phyloP scores from a whole-genome alignment of 805 yeast genomes.

The Ogataea degrootiae region DNA sequence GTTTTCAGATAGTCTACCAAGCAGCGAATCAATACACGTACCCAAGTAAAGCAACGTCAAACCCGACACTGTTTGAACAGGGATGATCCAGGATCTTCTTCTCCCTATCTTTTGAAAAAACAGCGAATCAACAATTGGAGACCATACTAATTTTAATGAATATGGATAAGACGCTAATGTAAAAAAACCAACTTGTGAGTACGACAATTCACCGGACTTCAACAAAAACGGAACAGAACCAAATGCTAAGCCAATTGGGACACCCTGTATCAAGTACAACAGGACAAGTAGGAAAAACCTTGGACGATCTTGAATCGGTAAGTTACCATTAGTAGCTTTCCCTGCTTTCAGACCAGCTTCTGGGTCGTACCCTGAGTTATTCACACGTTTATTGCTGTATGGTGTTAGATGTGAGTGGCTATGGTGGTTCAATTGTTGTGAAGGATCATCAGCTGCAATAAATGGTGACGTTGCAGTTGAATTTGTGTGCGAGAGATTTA shows the following conservation, averaged over 20 bases:
- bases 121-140: slow-evolving; percentile 90
- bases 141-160: slow-evolving; percentile 88
- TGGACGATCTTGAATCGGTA: slow-evolving; percentile 51
- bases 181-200: slow-evolving; percentile 86
- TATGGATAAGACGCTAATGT: slow-evolving; percentile 93
- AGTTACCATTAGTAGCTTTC: slow-evolving; percentile 4
- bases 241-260: slow-evolving; percentile 93
- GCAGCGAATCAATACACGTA: slow-evolving; percentile 41
- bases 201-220: slow-evolving; percentile 69
- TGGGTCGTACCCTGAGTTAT: not conserved
- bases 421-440: not conserved
- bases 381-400: not conserved
- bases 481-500: slow-evolving; percentile 4
- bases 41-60: slow-evolving; percentile 66
- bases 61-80: slow-evolving; percentile 82
- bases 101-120: slow-evolving; percentile 69
- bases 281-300: slow-evolving; percentile 71
- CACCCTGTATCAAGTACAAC: slow-evolving; percentile 86
- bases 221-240: slow-evolving; percentile 90
- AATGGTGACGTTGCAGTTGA: slow-evolving; percentile 17
- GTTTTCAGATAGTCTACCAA: slow-evolving; percentile 41
- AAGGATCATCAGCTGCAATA: slow-evolving; percentile 5
- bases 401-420: not conserved
- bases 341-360: not conserved
- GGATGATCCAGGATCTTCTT: slow-evolving; percentile 90